These are phyloP conservation scores for Cutaneotrichosporon mucoides DNA, from an alignment of 1,284 basidiomycete genomes.

Conservation along the genomic window DNA sequence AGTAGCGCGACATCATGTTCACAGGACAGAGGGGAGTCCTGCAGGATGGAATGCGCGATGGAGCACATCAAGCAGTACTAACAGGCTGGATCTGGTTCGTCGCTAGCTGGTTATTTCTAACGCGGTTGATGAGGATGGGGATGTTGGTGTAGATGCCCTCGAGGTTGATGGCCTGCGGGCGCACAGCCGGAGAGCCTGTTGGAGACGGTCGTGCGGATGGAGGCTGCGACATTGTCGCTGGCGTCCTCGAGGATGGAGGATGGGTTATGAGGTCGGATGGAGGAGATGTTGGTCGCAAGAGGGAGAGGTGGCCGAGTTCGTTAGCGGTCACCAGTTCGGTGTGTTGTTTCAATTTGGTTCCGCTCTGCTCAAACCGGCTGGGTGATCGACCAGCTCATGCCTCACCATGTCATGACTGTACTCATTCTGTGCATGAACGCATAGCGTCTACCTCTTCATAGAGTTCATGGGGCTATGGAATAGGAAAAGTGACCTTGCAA, in stretches of 20 bases:
- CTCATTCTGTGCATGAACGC: too few relatives aligned
- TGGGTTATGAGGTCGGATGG: too few relatives aligned
- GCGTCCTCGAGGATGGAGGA: neutral
- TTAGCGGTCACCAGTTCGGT: too few relatives aligned
- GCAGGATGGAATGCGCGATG: neutral
- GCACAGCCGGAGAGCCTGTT: slow-evolving; percentile 16
- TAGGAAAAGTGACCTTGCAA: too few relatives aligned
- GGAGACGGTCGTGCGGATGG: slow-evolving; percentile 15
- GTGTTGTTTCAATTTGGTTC: too few relatives aligned
- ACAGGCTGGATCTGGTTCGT: slow-evolving; percentile 18
- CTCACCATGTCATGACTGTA: too few relatives aligned
- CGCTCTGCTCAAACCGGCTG: too few relatives aligned
- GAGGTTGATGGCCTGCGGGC: slow-evolving; percentile 14
- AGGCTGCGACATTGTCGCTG: slow-evolving; percentile 3
- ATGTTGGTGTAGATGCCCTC: slow-evolving; percentile 22
- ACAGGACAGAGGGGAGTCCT: too few relatives aligned
- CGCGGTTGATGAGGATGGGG: slow-evolving; percentile 17
- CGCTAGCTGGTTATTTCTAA: slow-evolving; percentile 15
- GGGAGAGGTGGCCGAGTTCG: neutral
- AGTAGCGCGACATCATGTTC: too few relatives aligned
- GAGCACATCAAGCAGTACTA: neutral
- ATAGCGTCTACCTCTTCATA: too few relatives aligned
- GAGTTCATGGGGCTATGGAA: too few relatives aligned
- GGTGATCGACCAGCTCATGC: too few relatives aligned
- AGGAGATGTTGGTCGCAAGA: neutral